phyloP scores from a whole-genome alignment of 1,284 basidiomycete genomes.

The Marasmius oreades region DNA sequence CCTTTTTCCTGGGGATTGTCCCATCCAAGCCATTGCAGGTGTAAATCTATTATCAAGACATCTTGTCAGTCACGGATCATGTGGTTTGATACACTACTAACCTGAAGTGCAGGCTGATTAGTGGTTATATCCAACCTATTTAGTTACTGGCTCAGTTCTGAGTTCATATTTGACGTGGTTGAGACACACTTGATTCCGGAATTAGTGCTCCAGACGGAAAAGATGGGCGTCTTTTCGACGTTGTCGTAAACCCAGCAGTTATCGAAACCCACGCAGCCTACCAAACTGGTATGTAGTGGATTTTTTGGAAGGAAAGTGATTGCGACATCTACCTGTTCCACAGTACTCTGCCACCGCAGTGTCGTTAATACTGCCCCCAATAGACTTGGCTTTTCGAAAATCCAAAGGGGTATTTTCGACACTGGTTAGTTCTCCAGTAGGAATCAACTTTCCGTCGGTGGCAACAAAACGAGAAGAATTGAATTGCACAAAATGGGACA shows the following conservation, averaged over 20 bases:
- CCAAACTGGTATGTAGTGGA: background rate
- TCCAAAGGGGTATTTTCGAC: conserved; percentile 40
- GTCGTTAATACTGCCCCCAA: conserved; percentile 35
- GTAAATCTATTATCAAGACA: conserved; percentile 29
- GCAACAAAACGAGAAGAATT: conserved; percentile 36
- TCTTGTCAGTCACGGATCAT: background rate
- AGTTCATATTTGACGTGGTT: background rate
- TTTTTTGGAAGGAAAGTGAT: no score
- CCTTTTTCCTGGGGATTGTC: conserved; percentile 39
- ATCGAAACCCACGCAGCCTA: conserved; percentile 43
- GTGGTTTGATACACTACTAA: conserved; percentile 12
- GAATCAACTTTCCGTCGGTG: conserved; percentile 41
- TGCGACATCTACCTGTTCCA: conserved; percentile 33
- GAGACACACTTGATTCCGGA: conserved; percentile 41
- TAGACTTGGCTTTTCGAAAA: conserved; percentile 39
- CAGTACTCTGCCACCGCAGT: conserved; percentile 34
- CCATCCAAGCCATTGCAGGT: conserved; percentile 40
- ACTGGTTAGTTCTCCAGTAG: conserved; percentile 36
- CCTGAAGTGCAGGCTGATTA: conserved; percentile 42
- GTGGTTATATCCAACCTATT: conserved; percentile 40
- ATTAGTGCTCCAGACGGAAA: conserved; percentile 40
- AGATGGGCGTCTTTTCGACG: conserved; percentile 26
- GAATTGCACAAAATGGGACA: conserved; percentile 37
- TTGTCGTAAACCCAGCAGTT: conserved; percentile 42
- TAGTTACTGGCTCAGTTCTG: conserved; percentile 1